phyloP scores from a whole-genome alignment of 805 yeast genomes.

The Starmerella ratchasimensis region DNA sequence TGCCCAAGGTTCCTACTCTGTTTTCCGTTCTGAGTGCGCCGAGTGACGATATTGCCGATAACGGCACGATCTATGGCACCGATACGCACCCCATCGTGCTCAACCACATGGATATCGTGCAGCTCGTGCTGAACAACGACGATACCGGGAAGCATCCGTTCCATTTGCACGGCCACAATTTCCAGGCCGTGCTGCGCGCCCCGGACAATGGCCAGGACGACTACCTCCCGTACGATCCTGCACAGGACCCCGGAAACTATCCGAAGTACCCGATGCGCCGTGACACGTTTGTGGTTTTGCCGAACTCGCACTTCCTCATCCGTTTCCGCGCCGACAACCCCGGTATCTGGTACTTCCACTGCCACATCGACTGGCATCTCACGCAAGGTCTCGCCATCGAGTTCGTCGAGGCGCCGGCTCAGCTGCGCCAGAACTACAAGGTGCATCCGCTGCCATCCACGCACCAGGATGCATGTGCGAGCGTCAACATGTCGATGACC shows the following conservation, averaged over 20 bases:
- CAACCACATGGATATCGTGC: constrained; percentile 52
- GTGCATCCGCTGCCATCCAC: constrained; percentile 38
- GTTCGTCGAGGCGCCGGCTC: constrained; percentile 71
- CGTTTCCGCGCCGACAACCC: constrained; percentile 90
- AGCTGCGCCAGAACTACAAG: constrained; percentile 40
- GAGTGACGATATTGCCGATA: constrained; percentile 32
- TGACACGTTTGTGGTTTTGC: constrained; percentile 66
- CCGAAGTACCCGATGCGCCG: constrained; percentile 74
- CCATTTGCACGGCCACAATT: constrained; percentile 90
- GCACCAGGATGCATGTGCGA: constrained; percentile 47
- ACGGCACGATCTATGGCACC: constrained; percentile 61
- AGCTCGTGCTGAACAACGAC: constrained; percentile 67
- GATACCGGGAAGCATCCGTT: constrained; percentile 95
- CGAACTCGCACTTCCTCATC: constrained; percentile 72
- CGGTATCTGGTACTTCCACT: constrained; percentile 98
- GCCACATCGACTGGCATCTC: constrained; percentile 98
- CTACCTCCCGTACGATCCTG: constrained; percentile 45
- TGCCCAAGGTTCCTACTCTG: constrained; percentile 78
- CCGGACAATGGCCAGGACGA: constrained; percentile 41
- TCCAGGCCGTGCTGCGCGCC: constrained; percentile 63
- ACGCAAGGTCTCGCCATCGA: constrained; percentile 79
- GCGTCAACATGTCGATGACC: constrained; percentile 35
- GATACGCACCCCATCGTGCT: constrained; percentile 67
- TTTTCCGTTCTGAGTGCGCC: constrained; percentile 63
- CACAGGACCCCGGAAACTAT: constrained; percentile 34